These are phyloP conservation scores for Hygrophorus pudorinus DNA, from an alignment of 768 basidiomycete species.

Conservation along the genomic window DNA sequence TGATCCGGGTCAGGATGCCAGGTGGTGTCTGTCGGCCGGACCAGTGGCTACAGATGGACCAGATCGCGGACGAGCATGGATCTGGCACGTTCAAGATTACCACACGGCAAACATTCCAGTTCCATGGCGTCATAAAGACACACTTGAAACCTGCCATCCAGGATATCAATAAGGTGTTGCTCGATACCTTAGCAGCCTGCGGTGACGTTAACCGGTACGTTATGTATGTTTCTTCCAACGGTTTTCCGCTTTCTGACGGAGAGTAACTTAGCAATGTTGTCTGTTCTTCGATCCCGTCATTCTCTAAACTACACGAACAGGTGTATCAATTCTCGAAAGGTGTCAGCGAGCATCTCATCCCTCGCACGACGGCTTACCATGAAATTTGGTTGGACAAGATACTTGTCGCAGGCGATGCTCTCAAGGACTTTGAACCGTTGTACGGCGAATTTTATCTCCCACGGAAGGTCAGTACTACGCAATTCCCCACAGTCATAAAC, in stretches of 20 bases:
- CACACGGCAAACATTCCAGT: slow-evolving; percentile 97
- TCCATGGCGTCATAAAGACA: slow-evolving; percentile 96
- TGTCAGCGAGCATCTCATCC: slow-evolving; percentile 80
- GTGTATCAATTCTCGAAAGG: slow-evolving; percentile 78
- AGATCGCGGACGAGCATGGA: slow-evolving; percentile 92
- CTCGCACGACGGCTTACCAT: slow-evolving; percentile 88
- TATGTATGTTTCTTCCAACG: not conserved
- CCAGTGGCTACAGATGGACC: slow-evolving; percentile 95
- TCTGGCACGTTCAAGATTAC: slow-evolving; percentile 95
- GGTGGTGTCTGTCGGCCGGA: slow-evolving; percentile 87
- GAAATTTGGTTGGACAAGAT: slow-evolving; percentile 99
- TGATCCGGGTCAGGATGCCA: slow-evolving; percentile 96
- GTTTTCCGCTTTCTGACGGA: not conserved
- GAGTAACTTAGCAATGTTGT: slow-evolving; percentile 62
- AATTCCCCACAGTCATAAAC: not conserved
- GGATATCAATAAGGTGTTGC: slow-evolving; percentile 80
- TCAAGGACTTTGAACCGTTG: slow-evolving; percentile 93
- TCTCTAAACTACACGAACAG: slow-evolving; percentile 77
- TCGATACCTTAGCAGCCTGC: slow-evolving; percentile 96
- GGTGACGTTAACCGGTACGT: slow-evolving; percentile 91
- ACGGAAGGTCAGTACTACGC: slow-evolving; percentile 54
- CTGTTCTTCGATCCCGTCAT: slow-evolving; percentile 81
- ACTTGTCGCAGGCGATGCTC: slow-evolving; percentile 84
- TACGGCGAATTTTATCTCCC: slow-evolving; percentile 98
- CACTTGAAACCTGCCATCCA: slow-evolving; percentile 96